Conservation (phyloP, 2,329 filamentous ascomycete species). For the Aspergillus viridinutans region DNA sequence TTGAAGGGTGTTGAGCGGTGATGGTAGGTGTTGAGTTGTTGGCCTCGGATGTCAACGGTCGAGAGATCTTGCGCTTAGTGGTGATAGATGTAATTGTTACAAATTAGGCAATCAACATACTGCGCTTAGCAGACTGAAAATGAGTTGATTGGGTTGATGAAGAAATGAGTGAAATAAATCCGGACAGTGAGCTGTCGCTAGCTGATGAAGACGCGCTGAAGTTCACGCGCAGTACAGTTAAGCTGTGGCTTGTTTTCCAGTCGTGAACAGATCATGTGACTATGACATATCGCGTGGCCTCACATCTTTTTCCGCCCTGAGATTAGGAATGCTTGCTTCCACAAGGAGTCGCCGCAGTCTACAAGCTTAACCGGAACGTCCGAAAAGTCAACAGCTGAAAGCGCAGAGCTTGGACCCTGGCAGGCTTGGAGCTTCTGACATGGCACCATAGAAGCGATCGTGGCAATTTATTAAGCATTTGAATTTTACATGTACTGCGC, state of each 20-base stretch:
- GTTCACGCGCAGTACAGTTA: background rate
- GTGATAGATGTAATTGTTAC: background rate
- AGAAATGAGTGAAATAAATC: background rate
- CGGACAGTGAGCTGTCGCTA: background rate
- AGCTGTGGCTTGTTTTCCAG: background rate
- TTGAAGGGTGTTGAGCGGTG: constrained; percentile 7
- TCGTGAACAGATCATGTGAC: background rate
- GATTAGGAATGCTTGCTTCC: background rate
- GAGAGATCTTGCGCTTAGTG: background rate
- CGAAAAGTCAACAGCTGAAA: constrained; percentile 14
- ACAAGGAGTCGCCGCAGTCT: background rate
- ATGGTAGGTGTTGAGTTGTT: background rate
- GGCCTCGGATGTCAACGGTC: background rate
- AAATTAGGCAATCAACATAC: background rate
- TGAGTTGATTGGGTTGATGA: background rate
- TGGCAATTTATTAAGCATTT: constrained; percentile 6
- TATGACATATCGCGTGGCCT: background rate
- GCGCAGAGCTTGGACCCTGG: background rate
- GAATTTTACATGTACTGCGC: constrained; percentile 13
- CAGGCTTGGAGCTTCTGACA: constrained; percentile 7
- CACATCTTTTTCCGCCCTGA: background rate
- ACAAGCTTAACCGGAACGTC: constrained; percentile 8
- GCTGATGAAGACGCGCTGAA: background rate
- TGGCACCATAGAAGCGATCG: constrained; percentile 8
- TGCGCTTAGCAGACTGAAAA: background rate